Conservation (phyloP, 768 basidiomycete genomes). For the Suillus subaureus region DNA sequence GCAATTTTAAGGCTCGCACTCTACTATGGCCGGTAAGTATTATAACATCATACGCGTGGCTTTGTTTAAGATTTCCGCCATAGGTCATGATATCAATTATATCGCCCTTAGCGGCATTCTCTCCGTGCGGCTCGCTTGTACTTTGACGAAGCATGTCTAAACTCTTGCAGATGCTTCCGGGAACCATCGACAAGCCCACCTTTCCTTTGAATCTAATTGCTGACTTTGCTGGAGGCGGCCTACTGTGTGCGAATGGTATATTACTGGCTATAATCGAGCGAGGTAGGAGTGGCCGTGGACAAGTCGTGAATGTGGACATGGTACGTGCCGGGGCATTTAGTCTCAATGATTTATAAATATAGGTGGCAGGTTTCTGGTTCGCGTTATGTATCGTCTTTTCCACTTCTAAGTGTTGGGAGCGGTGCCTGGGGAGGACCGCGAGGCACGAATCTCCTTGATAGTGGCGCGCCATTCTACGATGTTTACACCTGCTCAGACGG, state of each 20-base stretch:
- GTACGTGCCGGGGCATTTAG: constrained; percentile 36
- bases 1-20: constrained; percentile 55
- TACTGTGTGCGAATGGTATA: constrained; percentile 71
- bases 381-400: constrained; percentile 75
- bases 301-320: constrained; percentile 79
- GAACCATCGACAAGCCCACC: constrained; percentile 58
- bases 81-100: constrained; percentile 87
- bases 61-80: constrained; percentile 2
- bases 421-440: constrained; percentile 44
- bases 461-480: constrained; percentile 78
- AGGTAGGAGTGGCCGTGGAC: constrained; percentile 63
- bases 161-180: constrained; percentile 62
- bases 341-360: background rate
- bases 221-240: constrained; percentile 83
- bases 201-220: constrained; percentile 79
- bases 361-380: constrained; percentile 70
- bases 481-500: constrained; percentile 75
- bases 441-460: constrained; percentile 68
- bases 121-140: constrained; percentile 46
- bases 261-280: constrained; percentile 76
- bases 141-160: background rate
- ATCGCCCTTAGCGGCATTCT: constrained; percentile 77
- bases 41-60: background rate
- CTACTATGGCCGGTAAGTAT: constrained; percentile 72
- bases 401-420: constrained; percentile 50